phyloP scores from a whole-genome alignment of 257 asterid species.

The Solanum microdontum region DNA sequence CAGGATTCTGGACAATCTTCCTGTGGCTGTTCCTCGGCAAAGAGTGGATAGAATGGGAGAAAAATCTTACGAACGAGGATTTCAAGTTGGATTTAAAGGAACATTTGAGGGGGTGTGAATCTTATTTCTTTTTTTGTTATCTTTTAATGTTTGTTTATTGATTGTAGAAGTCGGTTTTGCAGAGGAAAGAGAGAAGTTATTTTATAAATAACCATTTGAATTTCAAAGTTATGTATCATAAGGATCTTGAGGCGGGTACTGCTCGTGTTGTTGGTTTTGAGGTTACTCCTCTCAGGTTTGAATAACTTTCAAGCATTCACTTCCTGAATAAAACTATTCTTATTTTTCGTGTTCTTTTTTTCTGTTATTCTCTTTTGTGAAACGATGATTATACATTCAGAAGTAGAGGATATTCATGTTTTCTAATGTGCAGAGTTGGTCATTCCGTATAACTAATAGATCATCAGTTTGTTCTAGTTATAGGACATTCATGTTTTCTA shows the following conservation, averaged over 20 bases:
- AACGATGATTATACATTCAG: neutral
- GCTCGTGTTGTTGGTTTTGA: constrained; percentile 48
- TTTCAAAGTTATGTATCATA: constrained; percentile 44
- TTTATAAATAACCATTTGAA: constrained; percentile 34
- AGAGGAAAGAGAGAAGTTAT: constrained; percentile 29
- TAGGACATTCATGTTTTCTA: neutral
- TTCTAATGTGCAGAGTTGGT: neutral
- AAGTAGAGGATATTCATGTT: neutral
- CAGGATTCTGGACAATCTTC: constrained; percentile 50
- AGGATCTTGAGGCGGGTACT: constrained; percentile 25
- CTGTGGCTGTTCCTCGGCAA: constrained; percentile 37
- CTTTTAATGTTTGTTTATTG: neutral
- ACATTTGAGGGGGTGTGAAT: constrained; percentile 26
- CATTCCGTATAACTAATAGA: neutral
- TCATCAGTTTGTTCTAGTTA: neutral
- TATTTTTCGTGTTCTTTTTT: neutral
- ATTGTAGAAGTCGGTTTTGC: neutral
- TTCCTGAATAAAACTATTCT: neutral
- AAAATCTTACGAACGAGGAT: constrained; percentile 33
- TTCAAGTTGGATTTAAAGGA: constrained; percentile 31
- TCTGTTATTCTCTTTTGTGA: neutral
- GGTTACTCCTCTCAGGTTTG: constrained; percentile 41
- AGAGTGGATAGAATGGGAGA: constrained; percentile 14
- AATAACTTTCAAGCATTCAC: neutral
- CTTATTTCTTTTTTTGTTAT: neutral